Evolutionary conservation across 257 asterid genomes (phyloP).

Genomic region (Solanum sejunctum): DNA sequence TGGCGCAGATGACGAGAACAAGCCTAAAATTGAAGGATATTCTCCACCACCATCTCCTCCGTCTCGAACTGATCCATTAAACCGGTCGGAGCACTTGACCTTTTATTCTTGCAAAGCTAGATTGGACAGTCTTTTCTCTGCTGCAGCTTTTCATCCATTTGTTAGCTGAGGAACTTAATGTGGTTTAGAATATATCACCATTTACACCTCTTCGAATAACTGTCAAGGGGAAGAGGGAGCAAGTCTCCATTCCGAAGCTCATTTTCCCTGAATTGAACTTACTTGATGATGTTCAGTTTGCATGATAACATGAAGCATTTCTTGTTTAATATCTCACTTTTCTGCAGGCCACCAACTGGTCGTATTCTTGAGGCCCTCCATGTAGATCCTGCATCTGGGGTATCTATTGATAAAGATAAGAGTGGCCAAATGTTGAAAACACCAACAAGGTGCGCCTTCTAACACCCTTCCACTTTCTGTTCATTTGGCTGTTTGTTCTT

Average conservation of each 20-base stretch:
- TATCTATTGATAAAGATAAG: constrained; percentile 66
- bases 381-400: constrained; percentile 96
- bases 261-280: constrained; percentile 31
- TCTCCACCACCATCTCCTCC: constrained; percentile 94
- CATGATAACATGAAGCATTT: constrained; percentile 7
- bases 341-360: constrained; percentile 88
- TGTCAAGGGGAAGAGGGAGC: constrained; percentile 33
- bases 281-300: constrained; percentile 33
- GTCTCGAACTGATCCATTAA: constrained; percentile 52
- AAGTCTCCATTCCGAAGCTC: constrained; percentile 35
- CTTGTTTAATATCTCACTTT: constrained; percentile 42
- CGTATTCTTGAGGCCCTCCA: constrained; percentile 97
- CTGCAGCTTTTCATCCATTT: constrained; percentile 72
- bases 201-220: constrained; percentile 40
- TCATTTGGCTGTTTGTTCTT: background rate
- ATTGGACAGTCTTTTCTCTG: constrained; percentile 81
- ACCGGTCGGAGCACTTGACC: constrained; percentile 99
- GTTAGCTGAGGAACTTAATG: constrained; percentile 39
- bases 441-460: constrained; percentile 33
- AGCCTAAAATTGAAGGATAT: constrained; percentile 73
- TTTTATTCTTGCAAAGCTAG: constrained; percentile 83
- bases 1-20: constrained; percentile 51
- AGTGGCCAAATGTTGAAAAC: constrained; percentile 49
- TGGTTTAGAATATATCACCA: constrained; percentile 36
- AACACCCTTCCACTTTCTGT: background rate